Percentiles rank a stretch among this genome's conserved stretches.
These are phyloP conservation scores for Carex littledalei DNA, from an alignment of 176 grass and related monocot genomes.

Conservation along the genomic window DNA sequence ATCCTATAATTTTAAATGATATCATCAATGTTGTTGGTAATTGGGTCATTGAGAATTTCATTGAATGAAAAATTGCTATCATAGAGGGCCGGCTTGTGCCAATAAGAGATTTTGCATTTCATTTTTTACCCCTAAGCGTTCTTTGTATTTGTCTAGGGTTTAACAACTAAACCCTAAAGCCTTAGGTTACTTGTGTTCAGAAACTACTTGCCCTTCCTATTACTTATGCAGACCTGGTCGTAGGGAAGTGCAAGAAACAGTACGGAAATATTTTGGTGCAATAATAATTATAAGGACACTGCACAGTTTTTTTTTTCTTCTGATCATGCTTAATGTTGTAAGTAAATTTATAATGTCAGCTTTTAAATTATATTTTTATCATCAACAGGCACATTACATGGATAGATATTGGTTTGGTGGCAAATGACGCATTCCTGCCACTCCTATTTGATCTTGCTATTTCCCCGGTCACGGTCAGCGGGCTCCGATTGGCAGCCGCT, in stretches of 20 bases:
- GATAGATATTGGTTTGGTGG: conserved; percentile 86
- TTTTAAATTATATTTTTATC: not conserved
- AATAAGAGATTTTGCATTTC: not conserved
- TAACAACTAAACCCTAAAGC: not conserved
- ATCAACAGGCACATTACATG: conserved; percentile 54
- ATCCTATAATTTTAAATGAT: not conserved
- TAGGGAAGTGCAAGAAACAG: not conserved
- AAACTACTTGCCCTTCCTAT: not conserved
- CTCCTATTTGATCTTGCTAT: conserved; percentile 82
- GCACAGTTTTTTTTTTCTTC: not conserved
- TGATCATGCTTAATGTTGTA: not conserved
- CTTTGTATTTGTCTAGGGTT: not conserved
- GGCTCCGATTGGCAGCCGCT: conserved; percentile 49
- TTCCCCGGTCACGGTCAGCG: conserved; percentile 33
- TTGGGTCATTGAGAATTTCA: not conserved
- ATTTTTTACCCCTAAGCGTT: not conserved
- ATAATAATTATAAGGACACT: not conserved
- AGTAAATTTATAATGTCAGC: not conserved
- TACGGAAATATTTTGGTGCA: not conserved
- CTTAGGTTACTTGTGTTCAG: not conserved
- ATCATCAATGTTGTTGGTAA: not conserved
- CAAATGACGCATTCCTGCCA: conserved; percentile 72
- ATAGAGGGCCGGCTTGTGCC: not conserved
- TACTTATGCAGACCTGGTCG: not conserved
- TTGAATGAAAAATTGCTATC: not conserved